Evolutionary conservation across 768 basidiomycete species (phyloP), one percentile per base, ranked within the genome.

Genomic region (Suillus spraguei): DNA sequence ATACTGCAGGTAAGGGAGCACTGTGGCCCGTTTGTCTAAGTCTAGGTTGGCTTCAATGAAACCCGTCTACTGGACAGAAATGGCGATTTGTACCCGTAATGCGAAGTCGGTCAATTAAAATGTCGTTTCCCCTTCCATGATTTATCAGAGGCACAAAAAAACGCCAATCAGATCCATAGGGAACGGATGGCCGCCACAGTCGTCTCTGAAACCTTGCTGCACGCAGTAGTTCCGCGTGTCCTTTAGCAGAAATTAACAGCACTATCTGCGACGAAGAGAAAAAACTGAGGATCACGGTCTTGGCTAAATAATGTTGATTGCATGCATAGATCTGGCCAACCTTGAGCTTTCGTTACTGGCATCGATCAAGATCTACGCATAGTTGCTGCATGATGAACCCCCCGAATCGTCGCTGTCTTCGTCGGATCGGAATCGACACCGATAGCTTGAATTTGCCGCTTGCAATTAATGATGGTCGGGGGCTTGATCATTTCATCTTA

Each of bases 1-100:
- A 71, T 97, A 33, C 81, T 98, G 35, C 83, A 88, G 42, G 83
- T 98, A 79, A 22, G 85, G 83, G 17, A 80, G 75, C 67, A 68
- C 32, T 50, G 60, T 49, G 17, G 67, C 66, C 39, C 72, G 39
- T 36, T 65, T 35, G 62, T 56, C 44, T 22, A 65, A 7, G 22
- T 64, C 39, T 17, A 28, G 58, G 55, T 55, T 36, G 10, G 32
- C 10, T 52, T 32, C 52, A 33, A 53, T n/a, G 52, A 10, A 33
- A 20, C 32, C 32, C 32, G 32, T 33, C 50, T 52, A 10, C 50
- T 10, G 17, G 32, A 11, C 17, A 35, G 20, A 53, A n/a, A 53
- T 11, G 32, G 32, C 10, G 33, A 53, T n/a, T n/a, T 53, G 52
- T 35, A 53, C 33, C 33, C 33, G 20, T 35, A n/a, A n/a, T 7